phyloP scores from a whole-genome alignment of 345 rosid species.

The Gossypium turneri region DNA sequence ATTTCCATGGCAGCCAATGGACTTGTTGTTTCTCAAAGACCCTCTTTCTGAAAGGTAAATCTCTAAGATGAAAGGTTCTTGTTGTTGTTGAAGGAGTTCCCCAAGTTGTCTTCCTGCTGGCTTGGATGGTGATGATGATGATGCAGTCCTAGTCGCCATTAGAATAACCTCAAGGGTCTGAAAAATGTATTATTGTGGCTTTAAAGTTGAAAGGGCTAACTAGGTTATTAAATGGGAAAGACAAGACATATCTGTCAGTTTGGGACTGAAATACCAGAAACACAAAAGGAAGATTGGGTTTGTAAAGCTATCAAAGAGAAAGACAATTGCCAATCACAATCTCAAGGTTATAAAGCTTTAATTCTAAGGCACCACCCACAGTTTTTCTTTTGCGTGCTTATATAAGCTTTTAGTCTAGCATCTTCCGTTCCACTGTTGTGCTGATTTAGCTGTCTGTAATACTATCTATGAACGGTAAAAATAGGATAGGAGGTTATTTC shows the following conservation, averaged over 20 bases:
- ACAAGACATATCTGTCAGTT: conserved; percentile 34
- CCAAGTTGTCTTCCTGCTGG: conserved; percentile 37
- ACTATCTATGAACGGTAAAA: too few species aligned
- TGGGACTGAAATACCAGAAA: conserved; percentile 20
- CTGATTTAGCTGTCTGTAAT: too few species aligned
- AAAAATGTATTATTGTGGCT: not conserved
- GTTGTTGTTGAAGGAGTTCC: conserved; percentile 50
- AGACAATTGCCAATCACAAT: not conserved
- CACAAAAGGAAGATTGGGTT: conserved; percentile 16
- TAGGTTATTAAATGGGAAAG: conserved; percentile 23
- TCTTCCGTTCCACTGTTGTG: conserved; percentile 3
- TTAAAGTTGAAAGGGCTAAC: conserved; percentile 12
- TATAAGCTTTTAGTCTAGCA: not conserved
- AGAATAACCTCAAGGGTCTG: not conserved
- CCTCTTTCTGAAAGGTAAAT: conserved; percentile 45
- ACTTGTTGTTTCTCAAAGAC: conserved; percentile 20
- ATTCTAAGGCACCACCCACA: not conserved
- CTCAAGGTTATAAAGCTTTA: conserved; percentile 9
- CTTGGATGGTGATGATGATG: not conserved
- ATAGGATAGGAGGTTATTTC: too few species aligned
- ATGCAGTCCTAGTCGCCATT: conserved; percentile 23
- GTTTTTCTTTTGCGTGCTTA: not conserved
- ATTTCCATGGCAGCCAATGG: conserved; percentile 15
- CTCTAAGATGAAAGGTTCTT: conserved; percentile 52
- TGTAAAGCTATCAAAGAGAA: conserved; percentile 19